Conservation (phyloP, 345 rosid genomes). For the Stellera chamaejasme region DNA sequence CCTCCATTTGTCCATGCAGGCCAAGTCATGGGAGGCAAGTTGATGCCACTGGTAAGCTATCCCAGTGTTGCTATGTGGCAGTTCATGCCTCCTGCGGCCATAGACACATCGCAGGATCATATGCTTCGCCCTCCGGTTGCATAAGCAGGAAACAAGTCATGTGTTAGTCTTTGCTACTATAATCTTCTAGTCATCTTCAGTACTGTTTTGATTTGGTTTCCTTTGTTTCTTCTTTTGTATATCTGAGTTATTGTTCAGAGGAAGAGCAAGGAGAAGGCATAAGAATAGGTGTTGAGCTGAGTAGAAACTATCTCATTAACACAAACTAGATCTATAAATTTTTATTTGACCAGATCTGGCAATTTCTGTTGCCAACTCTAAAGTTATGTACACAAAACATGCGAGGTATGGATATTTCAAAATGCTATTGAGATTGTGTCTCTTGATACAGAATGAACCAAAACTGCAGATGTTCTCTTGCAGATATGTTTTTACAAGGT, state of each 20-base stretch:
- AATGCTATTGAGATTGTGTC: too few relatives aligned
- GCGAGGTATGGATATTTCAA: too few relatives aligned
- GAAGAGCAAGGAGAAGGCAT: too few relatives aligned
- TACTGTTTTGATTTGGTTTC: constrained; percentile 2
- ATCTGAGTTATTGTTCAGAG: background rate
- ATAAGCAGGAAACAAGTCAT: constrained; percentile 11
- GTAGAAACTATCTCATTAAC: too few relatives aligned
- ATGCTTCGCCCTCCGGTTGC: constrained; percentile 52
- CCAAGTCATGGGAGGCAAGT: constrained; percentile 43
- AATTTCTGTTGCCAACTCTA: background rate
- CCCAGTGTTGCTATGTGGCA: constrained; percentile 59
- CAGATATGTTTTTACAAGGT: background rate
- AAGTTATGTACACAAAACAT: too few relatives aligned
- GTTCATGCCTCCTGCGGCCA: constrained; percentile 46
- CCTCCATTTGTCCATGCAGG: constrained; percentile 30
- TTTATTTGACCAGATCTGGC: constrained; percentile 5
- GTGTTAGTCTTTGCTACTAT: background rate
- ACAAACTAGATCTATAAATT: too few relatives aligned
- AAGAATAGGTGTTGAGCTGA: too few relatives aligned
- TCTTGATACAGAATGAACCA: too few relatives aligned
- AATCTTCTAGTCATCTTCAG: background rate
- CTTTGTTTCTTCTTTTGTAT: background rate
- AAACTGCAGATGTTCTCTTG: background rate
- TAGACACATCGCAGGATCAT: constrained; percentile 55
- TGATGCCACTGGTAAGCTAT: constrained; percentile 42